A percentile compares a stretch with the other conserved stretches of the same genome.
These are phyloP conservation scores for Exophiala oligosperma DNA, from an alignment of 2,329 filamentous ascomycete species.

Conservation along the genomic window DNA sequence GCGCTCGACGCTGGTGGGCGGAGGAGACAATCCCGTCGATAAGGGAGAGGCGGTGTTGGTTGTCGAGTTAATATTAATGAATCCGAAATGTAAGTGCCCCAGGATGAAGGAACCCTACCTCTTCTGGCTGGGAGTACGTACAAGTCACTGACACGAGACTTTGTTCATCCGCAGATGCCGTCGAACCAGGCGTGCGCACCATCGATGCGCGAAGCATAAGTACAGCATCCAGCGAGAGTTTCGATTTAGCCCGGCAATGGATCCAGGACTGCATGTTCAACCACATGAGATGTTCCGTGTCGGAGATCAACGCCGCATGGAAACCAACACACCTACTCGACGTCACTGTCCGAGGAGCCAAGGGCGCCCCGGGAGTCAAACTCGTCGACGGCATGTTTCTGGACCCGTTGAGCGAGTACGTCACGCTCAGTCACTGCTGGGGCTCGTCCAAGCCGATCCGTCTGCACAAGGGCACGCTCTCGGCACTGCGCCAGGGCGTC, in stretches of 20 bases:
- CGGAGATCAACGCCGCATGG: conserved; percentile 20
- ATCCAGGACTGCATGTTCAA: conserved; percentile 30
- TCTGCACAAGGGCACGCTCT: conserved; percentile 28
- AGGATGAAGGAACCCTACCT: too few relatives aligned
- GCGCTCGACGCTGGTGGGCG: not conserved
- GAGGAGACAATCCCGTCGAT: not conserved
- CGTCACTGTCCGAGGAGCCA: conserved; percentile 24
- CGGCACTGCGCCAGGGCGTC: conserved; percentile 28
- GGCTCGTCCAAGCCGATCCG: conserved; percentile 26
- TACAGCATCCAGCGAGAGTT: conserved; percentile 26
- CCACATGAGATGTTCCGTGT: conserved; percentile 31
- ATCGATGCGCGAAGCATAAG: conserved; percentile 24
- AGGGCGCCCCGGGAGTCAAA: conserved; percentile 25
- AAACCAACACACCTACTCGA: conserved; percentile 31
- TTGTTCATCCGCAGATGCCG: conserved; percentile 18
- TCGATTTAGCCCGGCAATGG: conserved; percentile 29
- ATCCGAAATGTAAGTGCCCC: conserved; percentile 26
- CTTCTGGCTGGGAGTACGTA: not conserved
- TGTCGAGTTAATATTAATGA: conserved; percentile 30
- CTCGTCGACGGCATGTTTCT: conserved; percentile 29
- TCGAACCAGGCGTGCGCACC: conserved; percentile 28
- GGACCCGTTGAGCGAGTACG: conserved; percentile 28
- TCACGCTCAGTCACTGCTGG: conserved; percentile 30
- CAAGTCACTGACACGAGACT: not conserved
- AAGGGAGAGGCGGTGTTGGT: conserved; percentile 7